Evolutionary conservation across 805 yeast genomes (phyloP).

Genomic region (Saccharomyces jurei): DNA sequence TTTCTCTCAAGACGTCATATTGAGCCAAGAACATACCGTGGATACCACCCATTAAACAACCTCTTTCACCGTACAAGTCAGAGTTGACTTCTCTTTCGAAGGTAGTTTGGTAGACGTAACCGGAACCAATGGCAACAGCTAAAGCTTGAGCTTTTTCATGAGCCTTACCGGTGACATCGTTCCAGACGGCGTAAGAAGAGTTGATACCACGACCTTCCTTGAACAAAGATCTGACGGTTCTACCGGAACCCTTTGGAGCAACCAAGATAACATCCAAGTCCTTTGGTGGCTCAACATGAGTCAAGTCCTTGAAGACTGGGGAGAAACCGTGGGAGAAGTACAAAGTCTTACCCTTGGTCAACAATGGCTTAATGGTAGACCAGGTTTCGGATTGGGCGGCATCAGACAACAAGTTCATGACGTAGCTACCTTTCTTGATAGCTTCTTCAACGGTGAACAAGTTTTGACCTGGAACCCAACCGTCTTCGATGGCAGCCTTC

Average conservation of each 20-base stretch:
- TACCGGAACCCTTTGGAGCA: constrained; percentile 99
- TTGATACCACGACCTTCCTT: constrained; percentile 99
- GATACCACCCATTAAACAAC: constrained; percentile 99
- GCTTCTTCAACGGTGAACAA: constrained; percentile 94
- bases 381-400: constrained; percentile 99
- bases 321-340: constrained; percentile 99
- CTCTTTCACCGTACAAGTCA: constrained; percentile 99
- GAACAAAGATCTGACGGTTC: constrained; percentile 98
- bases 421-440: constrained; percentile 78
- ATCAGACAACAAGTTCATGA: constrained; percentile 97
- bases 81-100: constrained; percentile 99
- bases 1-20: constrained; percentile 98
- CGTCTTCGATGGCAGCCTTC: constrained; percentile 99
- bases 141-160: constrained; percentile 98
- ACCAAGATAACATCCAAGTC: constrained; percentile 95
- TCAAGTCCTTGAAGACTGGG: constrained; percentile 96
- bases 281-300: constrained; percentile 91
- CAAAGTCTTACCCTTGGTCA: constrained; percentile 94
- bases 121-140: constrained; percentile 98
- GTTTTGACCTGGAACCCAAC: constrained; percentile 99
- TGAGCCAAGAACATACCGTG: constrained; percentile 99
- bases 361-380: constrained; percentile 75
- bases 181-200: constrained; percentile 99
- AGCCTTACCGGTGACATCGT: constrained; percentile 97
- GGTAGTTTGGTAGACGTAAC: constrained; percentile 99